Conservation (phyloP, 495 filamentous ascomycete species). For the Lentithecium fluviatile region DNA sequence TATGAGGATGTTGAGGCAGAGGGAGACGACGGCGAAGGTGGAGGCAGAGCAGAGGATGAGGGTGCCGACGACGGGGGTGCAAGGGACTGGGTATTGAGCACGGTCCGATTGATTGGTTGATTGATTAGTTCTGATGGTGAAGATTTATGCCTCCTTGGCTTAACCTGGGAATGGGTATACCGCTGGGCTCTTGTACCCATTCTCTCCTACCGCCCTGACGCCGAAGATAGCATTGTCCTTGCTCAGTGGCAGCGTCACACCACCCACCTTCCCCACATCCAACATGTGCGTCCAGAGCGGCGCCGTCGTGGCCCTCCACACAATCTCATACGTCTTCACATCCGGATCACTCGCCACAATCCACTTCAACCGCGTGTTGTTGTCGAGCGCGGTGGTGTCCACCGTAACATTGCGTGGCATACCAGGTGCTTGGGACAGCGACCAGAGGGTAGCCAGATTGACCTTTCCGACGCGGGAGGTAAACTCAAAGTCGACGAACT, state of each 20-base stretch:
- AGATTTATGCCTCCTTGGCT: no score
- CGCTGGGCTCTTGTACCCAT: slow-evolving; percentile 50
- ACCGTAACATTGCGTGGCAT: slow-evolving; percentile 49
- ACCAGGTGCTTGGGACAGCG: slow-evolving; percentile 50
- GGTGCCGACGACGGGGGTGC: no score
- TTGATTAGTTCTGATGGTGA: no score
- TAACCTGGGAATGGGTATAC: slow-evolving; percentile 25
- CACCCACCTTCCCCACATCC: slow-evolving; percentile 43
- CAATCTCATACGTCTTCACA: slow-evolving; percentile 49
- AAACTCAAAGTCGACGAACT: slow-evolving; percentile 56
- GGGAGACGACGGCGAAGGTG: no score
- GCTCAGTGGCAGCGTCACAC: slow-evolving; percentile 46
- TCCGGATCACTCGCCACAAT: slow-evolving; percentile 36
- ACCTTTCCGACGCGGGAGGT: slow-evolving; percentile 52
- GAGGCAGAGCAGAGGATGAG: no score
- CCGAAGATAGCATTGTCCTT: slow-evolving; percentile 58
- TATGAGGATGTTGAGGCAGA: no score
- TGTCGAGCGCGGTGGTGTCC: slow-evolving; percentile 46
- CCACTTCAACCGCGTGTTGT: slow-evolving; percentile 51
- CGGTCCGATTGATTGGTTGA: no score
- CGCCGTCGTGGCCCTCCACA: slow-evolving; percentile 51
- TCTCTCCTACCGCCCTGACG: slow-evolving; percentile 48
- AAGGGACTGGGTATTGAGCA: no score
- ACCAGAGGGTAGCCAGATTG: slow-evolving; percentile 53
- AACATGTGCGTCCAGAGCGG: slow-evolving; percentile 50